These are phyloP conservation scores for Alternaria sp. DNA, from an alignment of 2,329 filamentous ascomycete genomes.

Conservation along the genomic window DNA sequence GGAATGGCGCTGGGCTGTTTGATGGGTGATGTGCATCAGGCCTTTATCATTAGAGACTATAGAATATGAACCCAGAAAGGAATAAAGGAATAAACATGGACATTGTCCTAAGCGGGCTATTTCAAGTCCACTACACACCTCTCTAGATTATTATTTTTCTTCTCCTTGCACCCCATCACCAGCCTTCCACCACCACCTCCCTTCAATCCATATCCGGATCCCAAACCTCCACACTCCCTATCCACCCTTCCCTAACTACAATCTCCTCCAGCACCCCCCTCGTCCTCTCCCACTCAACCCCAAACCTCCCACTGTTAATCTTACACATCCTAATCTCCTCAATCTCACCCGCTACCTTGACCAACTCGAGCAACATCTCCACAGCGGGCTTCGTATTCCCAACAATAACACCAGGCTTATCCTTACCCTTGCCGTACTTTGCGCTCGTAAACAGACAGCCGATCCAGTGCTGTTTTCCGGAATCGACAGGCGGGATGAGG, in stretches of 20 bases:
- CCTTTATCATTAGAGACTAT: not conserved
- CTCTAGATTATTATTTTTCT: not conserved
- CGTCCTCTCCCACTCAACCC: slow-evolving; percentile 63
- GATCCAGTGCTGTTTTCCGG: slow-evolving; percentile 59
- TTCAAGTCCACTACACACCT: not conserved
- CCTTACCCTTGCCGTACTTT: slow-evolving; percentile 57
- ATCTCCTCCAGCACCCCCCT: slow-evolving; percentile 52
- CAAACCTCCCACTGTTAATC: slow-evolving; percentile 67
- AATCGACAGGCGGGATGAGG: slow-evolving; percentile 62
- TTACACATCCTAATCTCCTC: slow-evolving; percentile 59
- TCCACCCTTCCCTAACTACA: slow-evolving; percentile 34
- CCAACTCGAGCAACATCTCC: slow-evolving; percentile 56
- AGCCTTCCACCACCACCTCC: not conserved
- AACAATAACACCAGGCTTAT: slow-evolving; percentile 57
- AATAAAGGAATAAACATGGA: not conserved
- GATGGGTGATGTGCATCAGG: not conserved
- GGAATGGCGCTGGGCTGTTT: slow-evolving; percentile 1
- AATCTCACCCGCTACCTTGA: slow-evolving; percentile 37
- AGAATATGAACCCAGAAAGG: not conserved
- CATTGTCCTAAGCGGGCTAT: not conserved
- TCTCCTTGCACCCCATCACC: not conserved
- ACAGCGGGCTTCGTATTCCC: slow-evolving; percentile 60
- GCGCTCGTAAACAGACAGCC: slow-evolving; percentile 67
- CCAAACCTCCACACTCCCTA: slow-evolving; percentile 40
- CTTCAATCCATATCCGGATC: slow-evolving; percentile 13